Evolutionary conservation across 2,329 filamentous ascomycete species (phyloP).

Genomic region (Colletotrichum agaves): DNA sequence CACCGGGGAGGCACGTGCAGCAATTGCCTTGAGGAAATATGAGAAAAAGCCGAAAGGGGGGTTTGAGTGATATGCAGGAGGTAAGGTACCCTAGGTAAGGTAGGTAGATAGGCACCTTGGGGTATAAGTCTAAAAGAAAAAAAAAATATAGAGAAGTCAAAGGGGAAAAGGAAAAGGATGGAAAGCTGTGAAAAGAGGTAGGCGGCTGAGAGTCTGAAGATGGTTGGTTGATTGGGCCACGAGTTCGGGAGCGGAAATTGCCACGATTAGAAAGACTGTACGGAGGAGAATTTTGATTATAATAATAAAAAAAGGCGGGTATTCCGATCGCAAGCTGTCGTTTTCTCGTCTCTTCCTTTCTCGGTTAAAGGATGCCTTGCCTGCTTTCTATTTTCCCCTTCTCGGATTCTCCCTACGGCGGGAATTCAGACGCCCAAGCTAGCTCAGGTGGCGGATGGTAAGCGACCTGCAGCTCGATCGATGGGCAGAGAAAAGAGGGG

Average conservation of each 20-base stretch:
- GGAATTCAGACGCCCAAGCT: background rate
- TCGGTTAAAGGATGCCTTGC: no score
- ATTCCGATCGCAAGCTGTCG: conserved; percentile 5
- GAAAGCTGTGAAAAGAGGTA: background rate
- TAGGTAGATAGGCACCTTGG: background rate
- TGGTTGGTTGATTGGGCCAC: background rate
- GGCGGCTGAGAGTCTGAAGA: background rate
- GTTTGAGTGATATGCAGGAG: no score
- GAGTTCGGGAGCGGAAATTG: conserved; percentile 27
- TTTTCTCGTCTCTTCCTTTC: background rate
- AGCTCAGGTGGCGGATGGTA: no score
- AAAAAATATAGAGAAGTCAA: background rate
- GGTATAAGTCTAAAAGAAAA: background rate
- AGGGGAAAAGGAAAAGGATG: background rate
- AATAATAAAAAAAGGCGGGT: conserved; percentile 33
- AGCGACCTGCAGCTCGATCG: background rate
- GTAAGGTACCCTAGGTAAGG: no score
- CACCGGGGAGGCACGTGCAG: conserved; percentile 31
- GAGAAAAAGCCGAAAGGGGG: no score
- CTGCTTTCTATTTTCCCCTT: no score
- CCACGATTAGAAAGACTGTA: conserved; percentile 14
- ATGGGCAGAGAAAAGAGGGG: background rate
- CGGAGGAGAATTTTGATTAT: conserved; percentile 30
- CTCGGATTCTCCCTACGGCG: background rate
- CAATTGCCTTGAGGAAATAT: no score